Evolutionary conservation across 352 stramenopile genomes (phyloP).

Genomic region (Phytophthora ohioensis): DNA sequence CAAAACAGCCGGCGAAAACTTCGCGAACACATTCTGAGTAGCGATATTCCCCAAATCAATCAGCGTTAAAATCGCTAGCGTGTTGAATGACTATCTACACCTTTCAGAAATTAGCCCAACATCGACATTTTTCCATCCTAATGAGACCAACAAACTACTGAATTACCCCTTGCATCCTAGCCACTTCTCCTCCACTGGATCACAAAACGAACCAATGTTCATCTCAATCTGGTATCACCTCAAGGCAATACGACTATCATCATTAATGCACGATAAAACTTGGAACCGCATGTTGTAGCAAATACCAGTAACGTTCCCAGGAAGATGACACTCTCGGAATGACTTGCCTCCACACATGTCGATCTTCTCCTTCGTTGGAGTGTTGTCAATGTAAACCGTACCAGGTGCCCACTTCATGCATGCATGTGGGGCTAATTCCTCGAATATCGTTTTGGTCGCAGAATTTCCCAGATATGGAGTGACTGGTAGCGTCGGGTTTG

Average conservation of each 20-base stretch:
- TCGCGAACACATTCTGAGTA: too few relatives aligned
- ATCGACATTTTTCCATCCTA: too few relatives aligned
- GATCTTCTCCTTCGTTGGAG: conserved; percentile 17
- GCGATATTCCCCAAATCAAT: too few relatives aligned
- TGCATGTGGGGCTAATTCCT: conserved; percentile 2
- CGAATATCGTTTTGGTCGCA: conserved; percentile 1
- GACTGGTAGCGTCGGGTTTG: neutral
- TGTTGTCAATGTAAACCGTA: conserved; percentile 18
- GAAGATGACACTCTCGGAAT: conserved; percentile 36
- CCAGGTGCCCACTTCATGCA: conserved; percentile 2
- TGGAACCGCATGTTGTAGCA: conserved; percentile 37
- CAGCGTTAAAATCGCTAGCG: too few relatives aligned
- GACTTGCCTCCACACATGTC: conserved; percentile 32
- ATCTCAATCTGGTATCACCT: conserved; percentile 34
- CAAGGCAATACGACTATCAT: conserved; percentile 28
- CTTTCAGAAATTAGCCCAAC: too few relatives aligned
- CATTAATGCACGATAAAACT: conserved; percentile 31
- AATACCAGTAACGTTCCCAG: conserved; percentile 20
- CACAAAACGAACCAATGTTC: conserved; percentile 27
- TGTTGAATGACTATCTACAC: too few relatives aligned
- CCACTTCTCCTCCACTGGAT: conserved; percentile 43
- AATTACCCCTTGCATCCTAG: conserved; percentile 31
- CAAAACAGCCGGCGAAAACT: too few relatives aligned
- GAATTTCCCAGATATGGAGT: conserved; percentile 14
- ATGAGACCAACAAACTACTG: too few relatives aligned